Base-by-base conservation (phyloP, 257 asterid species). In the Primulina huaijiensis region DNA sequence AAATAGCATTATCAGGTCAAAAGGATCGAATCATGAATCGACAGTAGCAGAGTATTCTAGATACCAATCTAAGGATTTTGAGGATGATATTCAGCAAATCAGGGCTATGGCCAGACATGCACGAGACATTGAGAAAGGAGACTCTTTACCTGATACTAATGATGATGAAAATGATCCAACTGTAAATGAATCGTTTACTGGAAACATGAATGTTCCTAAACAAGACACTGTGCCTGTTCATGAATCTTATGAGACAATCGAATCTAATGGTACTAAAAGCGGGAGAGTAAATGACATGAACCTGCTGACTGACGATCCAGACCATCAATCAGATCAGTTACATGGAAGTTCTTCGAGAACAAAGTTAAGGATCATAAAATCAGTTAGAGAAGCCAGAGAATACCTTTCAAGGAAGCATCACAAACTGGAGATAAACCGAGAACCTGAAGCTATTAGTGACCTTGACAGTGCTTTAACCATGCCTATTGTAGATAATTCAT, bases 331-430 rank as follows among this genome's bases (percentile, higher is more conserved):
- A 14, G 55, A 64, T 60, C 57, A 50, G 57, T 68, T 71, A 38
- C 23, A 8, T 64, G 75, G 69, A 77, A 65, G 60, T 56, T 72
- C 85, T 72, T 67, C 61, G 7, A 75, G 73, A 60, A 81, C 74
- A 57, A 82, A 79, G 75, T 73, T 85, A 43, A 84, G 80, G 78
- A 80, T 90, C 80, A 93, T 93, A 77, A 80, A 76, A 71, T 89
- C 96, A 35, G 92, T 89, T 65, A 69, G 78, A 78, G 96, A 90
- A 89, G 97, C 96, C 34, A 82, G 87, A 82, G 96, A 86, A 43
- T 89, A 87, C 78, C 95, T 89, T 70, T 83, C 91, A 43, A 79
- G 70, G 68, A 87, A 87, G 81, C 80, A 78, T 65, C 74, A 74
- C 14, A 68, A 56, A 52, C 30, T 19, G 50, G 81, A 79, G 76